Percentiles rank a stretch among this genome's conserved stretches.
Evolutionary conservation across 306 rosid species (phyloP).

Genomic region (Vigna nakashimae): DNA sequence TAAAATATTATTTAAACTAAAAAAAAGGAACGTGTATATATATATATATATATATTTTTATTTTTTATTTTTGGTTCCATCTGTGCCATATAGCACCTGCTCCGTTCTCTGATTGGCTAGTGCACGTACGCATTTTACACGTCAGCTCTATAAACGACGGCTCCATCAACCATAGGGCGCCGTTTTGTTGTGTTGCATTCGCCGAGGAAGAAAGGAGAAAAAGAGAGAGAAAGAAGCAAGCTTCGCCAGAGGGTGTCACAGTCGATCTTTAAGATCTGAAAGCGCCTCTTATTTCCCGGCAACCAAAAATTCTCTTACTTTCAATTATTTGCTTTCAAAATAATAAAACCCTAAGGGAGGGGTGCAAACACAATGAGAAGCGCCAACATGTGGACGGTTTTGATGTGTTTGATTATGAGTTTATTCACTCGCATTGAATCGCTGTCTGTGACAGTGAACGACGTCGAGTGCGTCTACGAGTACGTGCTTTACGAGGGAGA

Average conservation of each 20-base stretch:
- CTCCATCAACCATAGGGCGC: neutral
- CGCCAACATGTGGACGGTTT: slow-evolving; percentile 42
- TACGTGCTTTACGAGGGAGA: slow-evolving; percentile 92
- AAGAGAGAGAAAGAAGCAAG: slow-evolving; percentile 9
- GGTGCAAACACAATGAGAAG: slow-evolving; percentile 38
- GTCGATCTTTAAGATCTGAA: slow-evolving; percentile 36
- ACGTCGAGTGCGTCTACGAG: slow-evolving; percentile 87
- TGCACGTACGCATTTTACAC: slow-evolving; percentile 41
- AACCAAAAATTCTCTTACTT: neutral
- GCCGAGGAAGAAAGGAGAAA: neutral
- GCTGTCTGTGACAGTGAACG: slow-evolving; percentile 84
- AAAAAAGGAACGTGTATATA: neutral
- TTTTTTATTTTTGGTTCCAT: neutral
- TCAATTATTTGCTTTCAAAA: neutral
- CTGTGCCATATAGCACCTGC: neutral
- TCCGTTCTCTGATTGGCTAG: slow-evolving; percentile 47
- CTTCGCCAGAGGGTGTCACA: neutral
- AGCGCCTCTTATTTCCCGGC: slow-evolving; percentile 1
- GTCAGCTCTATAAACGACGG: slow-evolving; percentile 40
- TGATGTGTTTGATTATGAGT: slow-evolving; percentile 58
- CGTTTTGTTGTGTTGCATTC: slow-evolving; percentile 33
- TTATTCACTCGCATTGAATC: slow-evolving; percentile 65
- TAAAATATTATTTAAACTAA: neutral
- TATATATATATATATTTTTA: too few species aligned
- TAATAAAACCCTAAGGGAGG: slow-evolving; percentile 2